Percentiles rank a stretch among this genome's conserved stretches.
Evolutionary conservation across 345 rosid species (phyloP).

Genomic region (Hibiscus mutabilis): DNA sequence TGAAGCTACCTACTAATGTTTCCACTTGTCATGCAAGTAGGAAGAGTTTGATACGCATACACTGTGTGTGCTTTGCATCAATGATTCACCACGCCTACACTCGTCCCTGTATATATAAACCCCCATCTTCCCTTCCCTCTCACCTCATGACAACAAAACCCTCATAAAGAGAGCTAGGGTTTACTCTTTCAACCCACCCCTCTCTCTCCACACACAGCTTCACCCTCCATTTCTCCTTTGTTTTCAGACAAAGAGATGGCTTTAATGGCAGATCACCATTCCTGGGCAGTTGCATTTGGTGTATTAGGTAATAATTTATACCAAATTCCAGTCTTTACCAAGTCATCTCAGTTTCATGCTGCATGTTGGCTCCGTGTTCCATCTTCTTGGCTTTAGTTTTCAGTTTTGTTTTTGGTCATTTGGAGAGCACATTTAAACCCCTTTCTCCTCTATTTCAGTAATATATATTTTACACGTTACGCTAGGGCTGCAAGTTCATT

Average conservation of each 20-base stretch:
- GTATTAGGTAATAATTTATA: conserved; percentile 44
- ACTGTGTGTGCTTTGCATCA: conserved; percentile 12
- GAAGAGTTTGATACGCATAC: conserved; percentile 35
- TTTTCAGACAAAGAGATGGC: conserved; percentile 28
- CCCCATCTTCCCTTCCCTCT: conserved; percentile 6
- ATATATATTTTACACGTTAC: not conserved
- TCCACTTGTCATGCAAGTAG: conserved; percentile 71
- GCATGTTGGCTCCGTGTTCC: not conserved
- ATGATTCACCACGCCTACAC: not conserved
- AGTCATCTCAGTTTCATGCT: not conserved
- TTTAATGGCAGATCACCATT: conserved; percentile 24
- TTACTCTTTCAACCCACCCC: conserved; percentile 12
- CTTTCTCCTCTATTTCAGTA: not conserved
- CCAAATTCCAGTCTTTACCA: not conserved
- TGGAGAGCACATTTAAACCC: not conserved
- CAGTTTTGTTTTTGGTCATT: not conserved
- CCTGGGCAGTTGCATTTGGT: conserved; percentile 47
- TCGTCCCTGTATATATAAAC: conserved; percentile 21
- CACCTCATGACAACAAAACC: not conserved
- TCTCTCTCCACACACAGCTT: not conserved
- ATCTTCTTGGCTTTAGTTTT: not conserved
- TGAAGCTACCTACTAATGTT: conserved; percentile 45
- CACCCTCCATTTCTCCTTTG: not conserved
- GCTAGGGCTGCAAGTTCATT: not conserved
- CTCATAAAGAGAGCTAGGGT: not conserved